phyloP scores from a whole-genome alignment of 495 filamentous ascomycete species.

The Chlorociboria aeruginascens region DNA sequence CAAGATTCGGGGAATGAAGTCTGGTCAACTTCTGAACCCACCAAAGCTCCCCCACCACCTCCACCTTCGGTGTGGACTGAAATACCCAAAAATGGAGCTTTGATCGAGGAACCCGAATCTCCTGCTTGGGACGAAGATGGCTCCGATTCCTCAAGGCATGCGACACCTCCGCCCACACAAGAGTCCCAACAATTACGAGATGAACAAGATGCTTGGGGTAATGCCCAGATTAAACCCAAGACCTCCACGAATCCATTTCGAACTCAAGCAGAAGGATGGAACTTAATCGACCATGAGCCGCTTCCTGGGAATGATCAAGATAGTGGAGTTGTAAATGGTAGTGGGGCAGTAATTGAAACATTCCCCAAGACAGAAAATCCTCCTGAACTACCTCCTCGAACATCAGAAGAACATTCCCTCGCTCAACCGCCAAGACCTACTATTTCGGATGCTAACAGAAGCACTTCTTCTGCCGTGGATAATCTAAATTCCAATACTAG shows the following conservation, averaged over 20 bases:
- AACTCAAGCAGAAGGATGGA: constrained; percentile 30
- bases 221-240: constrained; percentile 24
- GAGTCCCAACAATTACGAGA: constrained; percentile 21
- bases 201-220: constrained; percentile 33
- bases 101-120: constrained; percentile 26
- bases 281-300: constrained; percentile 32
- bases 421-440: constrained; percentile 31
- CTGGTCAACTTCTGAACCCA: constrained; percentile 3
- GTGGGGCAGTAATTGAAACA: constrained; percentile 4
- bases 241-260: constrained; percentile 9
- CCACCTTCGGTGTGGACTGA: no score
- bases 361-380: constrained; percentile 7
- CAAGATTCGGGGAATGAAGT: constrained; percentile 1
- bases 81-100: constrained; percentile 12
- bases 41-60: no score
- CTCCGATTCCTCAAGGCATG: not conserved
- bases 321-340: constrained; percentile 8
- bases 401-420: constrained; percentile 17
- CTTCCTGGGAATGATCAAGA: constrained; percentile 6
- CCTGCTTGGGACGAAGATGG: constrained; percentile 28
- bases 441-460: constrained; percentile 20
- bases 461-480: constrained; percentile 24
- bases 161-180: constrained; percentile 12
- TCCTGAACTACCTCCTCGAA: constrained; percentile 27
- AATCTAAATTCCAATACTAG: constrained; percentile 5